Evolutionary conservation across 352 stramenopile genomes (phyloP).

Genomic region (Phytophthora melonis): DNA sequence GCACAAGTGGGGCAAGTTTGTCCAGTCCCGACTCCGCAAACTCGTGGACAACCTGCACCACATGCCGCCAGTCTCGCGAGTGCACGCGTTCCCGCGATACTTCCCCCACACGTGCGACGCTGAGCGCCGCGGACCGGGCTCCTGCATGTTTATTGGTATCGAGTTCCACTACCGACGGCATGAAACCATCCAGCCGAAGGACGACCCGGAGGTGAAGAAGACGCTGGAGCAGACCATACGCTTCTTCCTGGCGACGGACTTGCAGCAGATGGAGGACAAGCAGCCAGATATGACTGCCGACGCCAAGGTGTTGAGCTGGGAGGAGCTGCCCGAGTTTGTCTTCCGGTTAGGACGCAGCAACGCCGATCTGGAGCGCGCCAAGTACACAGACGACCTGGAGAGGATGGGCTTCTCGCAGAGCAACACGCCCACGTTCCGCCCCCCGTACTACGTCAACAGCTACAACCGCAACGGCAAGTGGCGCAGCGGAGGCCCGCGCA

Average conservation of each 20-base stretch:
- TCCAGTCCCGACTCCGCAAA: slow-evolving; percentile 83
- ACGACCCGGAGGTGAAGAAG: slow-evolving; percentile 77
- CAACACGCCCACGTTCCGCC: slow-evolving; percentile 56
- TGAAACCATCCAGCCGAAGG: slow-evolving; percentile 46
- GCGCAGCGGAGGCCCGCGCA: slow-evolving; percentile 51
- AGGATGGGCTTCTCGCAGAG: slow-evolving; percentile 60
- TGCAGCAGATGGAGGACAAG: slow-evolving; percentile 85
- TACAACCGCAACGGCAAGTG: slow-evolving; percentile 65
- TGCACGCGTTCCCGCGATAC: slow-evolving; percentile 77
- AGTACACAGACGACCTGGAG: slow-evolving; percentile 75
- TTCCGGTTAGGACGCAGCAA: slow-evolving; percentile 60
- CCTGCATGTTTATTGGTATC: slow-evolving; percentile 86
- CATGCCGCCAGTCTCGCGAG: slow-evolving; percentile 60
- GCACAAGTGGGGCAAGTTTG: slow-evolving; percentile 86
- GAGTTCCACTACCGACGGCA: slow-evolving; percentile 71
- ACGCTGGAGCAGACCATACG: slow-evolving; percentile 83
- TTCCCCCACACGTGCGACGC: slow-evolving; percentile 63
- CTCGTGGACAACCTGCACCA: slow-evolving; percentile 81
- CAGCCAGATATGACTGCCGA: slow-evolving; percentile 73
- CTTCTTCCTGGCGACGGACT: slow-evolving; percentile 85
- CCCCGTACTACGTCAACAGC: slow-evolving; percentile 54
- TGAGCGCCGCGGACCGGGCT: slow-evolving; percentile 49
- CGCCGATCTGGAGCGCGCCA: slow-evolving; percentile 59
- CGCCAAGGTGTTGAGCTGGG: slow-evolving; percentile 64
- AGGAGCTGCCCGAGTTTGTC: slow-evolving; percentile 76